Conservation (phyloP, 2,329 filamentous ascomycete species). For the Paracoccidioides brasiliensis region DNA sequence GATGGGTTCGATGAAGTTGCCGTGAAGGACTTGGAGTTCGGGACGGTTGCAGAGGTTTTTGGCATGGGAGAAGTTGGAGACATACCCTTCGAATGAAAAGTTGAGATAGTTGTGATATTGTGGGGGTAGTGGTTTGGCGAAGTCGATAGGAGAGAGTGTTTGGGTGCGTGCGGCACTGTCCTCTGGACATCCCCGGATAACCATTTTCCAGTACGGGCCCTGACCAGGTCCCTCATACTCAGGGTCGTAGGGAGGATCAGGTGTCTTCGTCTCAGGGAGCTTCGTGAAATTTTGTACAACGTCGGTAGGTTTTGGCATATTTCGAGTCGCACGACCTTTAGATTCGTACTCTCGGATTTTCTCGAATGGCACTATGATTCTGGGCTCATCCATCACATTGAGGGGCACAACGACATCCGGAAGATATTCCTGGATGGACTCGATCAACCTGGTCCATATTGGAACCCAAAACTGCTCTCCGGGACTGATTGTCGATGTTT, state of each 20-base stretch:
- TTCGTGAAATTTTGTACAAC: slow-evolving; percentile 17
- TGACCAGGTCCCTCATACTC: slow-evolving; percentile 2
- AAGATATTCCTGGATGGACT: slow-evolving; percentile 24
- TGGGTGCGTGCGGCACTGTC: slow-evolving; percentile 11
- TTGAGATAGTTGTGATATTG: slow-evolving; percentile 20
- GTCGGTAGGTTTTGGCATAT: slow-evolving; percentile 16
- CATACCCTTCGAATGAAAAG: slow-evolving; percentile 31
- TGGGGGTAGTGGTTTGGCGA: slow-evolving; percentile 14
- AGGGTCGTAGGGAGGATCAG: slow-evolving; percentile 5
- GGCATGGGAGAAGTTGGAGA: slow-evolving; percentile 35
- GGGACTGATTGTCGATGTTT: slow-evolving; percentile 18
- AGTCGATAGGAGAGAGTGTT: slow-evolving; percentile 23
- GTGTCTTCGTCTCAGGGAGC: neutral
- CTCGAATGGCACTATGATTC: slow-evolving; percentile 37
- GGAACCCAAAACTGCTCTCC: slow-evolving; percentile 26
- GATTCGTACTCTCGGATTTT: slow-evolving; percentile 28
- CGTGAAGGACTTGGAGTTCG: slow-evolving; percentile 34
- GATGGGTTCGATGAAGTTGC: slow-evolving; percentile 37
- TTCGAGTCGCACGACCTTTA: slow-evolving; percentile 19
- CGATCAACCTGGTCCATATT: slow-evolving; percentile 30
- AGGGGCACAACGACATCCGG: slow-evolving; percentile 37
- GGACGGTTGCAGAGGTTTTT: slow-evolving; percentile 36
- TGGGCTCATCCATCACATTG: slow-evolving; percentile 38
- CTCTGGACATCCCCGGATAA: slow-evolving; percentile 26
- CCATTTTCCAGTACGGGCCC: slow-evolving; percentile 31